These are phyloP conservation scores for Colletotrichum eremochloae DNA, from an alignment of 2,329 filamentous ascomycete genomes.

Conservation along the genomic window DNA sequence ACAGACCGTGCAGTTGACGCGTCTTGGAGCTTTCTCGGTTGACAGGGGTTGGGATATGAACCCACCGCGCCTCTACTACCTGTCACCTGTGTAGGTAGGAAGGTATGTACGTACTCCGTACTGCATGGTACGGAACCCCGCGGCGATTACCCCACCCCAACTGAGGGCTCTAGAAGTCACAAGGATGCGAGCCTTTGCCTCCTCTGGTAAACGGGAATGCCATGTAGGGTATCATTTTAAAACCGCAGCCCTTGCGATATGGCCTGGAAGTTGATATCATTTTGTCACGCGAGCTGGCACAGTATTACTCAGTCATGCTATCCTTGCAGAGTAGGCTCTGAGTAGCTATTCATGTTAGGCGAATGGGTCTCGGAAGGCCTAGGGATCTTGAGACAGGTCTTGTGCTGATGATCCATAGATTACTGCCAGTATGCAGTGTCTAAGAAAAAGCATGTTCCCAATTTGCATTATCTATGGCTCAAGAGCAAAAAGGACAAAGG, in stretches of 20 bases:
- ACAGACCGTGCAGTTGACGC: conserved; percentile 26
- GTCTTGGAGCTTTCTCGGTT: conserved; percentile 28
- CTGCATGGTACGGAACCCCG: conserved; percentile 10
- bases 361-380: not conserved
- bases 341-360: not conserved
- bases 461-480: not conserved
- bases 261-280: not conserved
- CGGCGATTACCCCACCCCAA: conserved; percentile 30
- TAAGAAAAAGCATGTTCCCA: not conserved
- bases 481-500: not conserved
- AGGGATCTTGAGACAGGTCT: conserved; percentile 3
- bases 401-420: too few species aligned
- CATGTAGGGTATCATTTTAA: too few species aligned
- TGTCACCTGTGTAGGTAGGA: too few species aligned
- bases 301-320: not conserved
- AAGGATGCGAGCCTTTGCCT: not conserved
- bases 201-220: not conserved
- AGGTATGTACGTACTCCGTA: not conserved
- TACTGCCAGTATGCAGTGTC: not conserved
- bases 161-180: not conserved
- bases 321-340: not conserved
- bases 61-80: conserved; percentile 5
- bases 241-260: not conserved
- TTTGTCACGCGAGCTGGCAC: not conserved
- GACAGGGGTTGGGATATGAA: conserved; percentile 28